phyloP scores from a whole-genome alignment of 2,329 filamentous ascomycete species.

The Truncatella angustata region DNA sequence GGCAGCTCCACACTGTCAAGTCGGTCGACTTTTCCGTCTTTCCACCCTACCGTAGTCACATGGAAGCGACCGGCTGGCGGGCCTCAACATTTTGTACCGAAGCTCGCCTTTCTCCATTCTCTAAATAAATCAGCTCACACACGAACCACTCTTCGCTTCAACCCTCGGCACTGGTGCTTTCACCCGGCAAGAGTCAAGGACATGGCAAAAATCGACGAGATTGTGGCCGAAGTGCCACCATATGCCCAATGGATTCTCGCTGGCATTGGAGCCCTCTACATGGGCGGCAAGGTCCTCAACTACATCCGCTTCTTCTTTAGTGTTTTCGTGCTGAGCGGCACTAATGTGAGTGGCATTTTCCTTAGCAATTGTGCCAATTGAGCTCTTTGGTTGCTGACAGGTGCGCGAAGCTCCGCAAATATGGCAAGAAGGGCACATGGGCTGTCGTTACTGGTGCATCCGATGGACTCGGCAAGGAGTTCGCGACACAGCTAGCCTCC shows the following conservation, averaged over 20 bases:
- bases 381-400: neutral
- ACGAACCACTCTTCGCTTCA: too few relatives aligned
- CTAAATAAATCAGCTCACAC: too few relatives aligned
- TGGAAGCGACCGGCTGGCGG: too few relatives aligned
- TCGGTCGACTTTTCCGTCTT: neutral
- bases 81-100: too few relatives aligned
- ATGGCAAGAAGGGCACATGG: conserved; percentile 90
- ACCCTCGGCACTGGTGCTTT: too few relatives aligned
- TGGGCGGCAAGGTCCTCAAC: conserved; percentile 55
- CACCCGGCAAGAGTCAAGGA: conserved; percentile 1
- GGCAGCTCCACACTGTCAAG: neutral
- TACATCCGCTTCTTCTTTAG: conserved; percentile 62
- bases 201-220: conserved; percentile 32
- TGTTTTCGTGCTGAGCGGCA: conserved; percentile 66
- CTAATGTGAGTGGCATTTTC: conserved; percentile 47
- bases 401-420: conserved; percentile 71
- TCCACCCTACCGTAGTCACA: too few relatives aligned
- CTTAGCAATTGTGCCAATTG: neutral
- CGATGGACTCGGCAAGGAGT: conserved; percentile 96
- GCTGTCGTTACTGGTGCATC: conserved; percentile 93
- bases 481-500: conserved; percentile 80
- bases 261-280: conserved; percentile 56
- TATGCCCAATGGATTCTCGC: conserved; percentile 45
- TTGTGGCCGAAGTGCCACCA: conserved; percentile 41
- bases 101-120: too few relatives aligned